A percentile compares a stretch with the other conserved stretches of the same genome.
Evolutionary conservation across 2,329 filamentous ascomycete species (phyloP).

Genomic region (Incumbomyces lentus): DNA sequence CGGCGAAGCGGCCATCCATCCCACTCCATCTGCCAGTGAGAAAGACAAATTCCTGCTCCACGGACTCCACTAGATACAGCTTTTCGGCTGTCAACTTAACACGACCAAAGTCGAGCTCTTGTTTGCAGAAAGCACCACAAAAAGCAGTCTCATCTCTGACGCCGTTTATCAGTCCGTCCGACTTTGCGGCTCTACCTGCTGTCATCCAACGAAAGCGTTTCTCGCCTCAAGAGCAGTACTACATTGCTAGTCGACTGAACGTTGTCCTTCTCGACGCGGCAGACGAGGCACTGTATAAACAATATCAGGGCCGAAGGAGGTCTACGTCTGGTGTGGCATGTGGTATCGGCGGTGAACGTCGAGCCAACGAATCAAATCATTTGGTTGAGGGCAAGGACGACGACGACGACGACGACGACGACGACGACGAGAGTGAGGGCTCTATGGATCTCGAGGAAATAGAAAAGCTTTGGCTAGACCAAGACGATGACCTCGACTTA

Average conservation of each 20-base stretch:
- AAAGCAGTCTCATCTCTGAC: conserved; percentile 6
- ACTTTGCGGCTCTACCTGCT: conserved; percentile 58
- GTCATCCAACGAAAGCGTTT: conserved; percentile 63
- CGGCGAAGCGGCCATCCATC: not conserved
- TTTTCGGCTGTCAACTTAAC: conserved; percentile 3
- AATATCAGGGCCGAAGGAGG: conserved; percentile 24
- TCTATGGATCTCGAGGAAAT: conserved; percentile 47
- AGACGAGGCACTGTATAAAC: conserved; percentile 47
- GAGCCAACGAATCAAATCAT: too few species aligned
- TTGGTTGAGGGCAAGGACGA: not conserved
- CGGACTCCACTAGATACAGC: not conserved
- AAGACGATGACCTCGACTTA: conserved; percentile 61
- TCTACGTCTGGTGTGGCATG: not conserved
- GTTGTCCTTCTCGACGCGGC: conserved; percentile 47
- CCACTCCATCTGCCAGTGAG: conserved; percentile 6
- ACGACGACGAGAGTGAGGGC: conserved; percentile 18
- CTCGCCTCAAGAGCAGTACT: conserved; percentile 58
- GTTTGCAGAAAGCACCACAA: conserved; percentile 3
- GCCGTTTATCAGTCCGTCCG: conserved; percentile 7
- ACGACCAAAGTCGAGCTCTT: not conserved
- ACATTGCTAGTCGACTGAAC: conserved; percentile 46
- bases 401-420: conserved; percentile 14
- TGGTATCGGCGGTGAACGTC: too few species aligned
- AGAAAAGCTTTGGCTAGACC: conserved; percentile 65
- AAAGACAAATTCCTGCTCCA: not conserved